Evolutionary conservation across 192 early-diverging fungal genomes (phyloP).

Genomic region (Coemansia aciculifera): DNA sequence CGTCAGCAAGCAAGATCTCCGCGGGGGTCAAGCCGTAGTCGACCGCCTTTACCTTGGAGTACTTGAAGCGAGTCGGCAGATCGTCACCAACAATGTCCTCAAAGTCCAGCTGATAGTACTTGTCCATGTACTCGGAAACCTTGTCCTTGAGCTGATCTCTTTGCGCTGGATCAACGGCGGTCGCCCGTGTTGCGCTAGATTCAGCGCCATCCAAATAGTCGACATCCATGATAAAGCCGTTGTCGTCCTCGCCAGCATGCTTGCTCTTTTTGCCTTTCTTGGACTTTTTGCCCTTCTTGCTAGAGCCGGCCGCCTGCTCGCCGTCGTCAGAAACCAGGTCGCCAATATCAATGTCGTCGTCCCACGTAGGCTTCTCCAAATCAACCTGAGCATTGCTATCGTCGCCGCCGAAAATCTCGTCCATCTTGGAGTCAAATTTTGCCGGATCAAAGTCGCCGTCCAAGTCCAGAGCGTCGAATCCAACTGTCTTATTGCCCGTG

Average conservation of each 20-base stretch:
- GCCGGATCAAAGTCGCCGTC: constrained; percentile 92
- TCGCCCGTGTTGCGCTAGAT: not conserved
- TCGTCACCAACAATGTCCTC: constrained; percentile 86
- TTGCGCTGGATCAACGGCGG: constrained; percentile 10
- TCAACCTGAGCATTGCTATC: constrained; percentile 39
- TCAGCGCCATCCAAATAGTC: constrained; percentile 77
- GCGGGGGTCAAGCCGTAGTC: constrained; percentile 76
- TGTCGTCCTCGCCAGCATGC: constrained; percentile 48
- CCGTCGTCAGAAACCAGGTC: constrained; percentile 60
- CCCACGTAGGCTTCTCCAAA: constrained; percentile 81
- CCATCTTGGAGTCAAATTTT: constrained; percentile 86
- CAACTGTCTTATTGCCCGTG: constrained; percentile 68
- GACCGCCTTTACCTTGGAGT: constrained; percentile 77
- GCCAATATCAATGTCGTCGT: constrained; percentile 79
- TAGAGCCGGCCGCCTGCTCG: constrained; percentile 10
- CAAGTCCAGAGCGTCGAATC: constrained; percentile 78
- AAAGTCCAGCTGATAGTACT: constrained; percentile 89
- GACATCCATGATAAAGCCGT: constrained; percentile 88
- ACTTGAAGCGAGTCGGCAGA: constrained; percentile 88
- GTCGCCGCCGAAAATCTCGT: constrained; percentile 60
- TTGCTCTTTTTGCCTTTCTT: constrained; percentile 42
- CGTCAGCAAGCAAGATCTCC: constrained; percentile 91
- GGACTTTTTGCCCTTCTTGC: constrained; percentile 29
- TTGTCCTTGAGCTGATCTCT: constrained; percentile 46
- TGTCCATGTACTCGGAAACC: constrained; percentile 77